Evolutionary conservation across 495 filamentous ascomycete genomes (phyloP).

Genomic region (Aspergillus saccharolyticus): DNA sequence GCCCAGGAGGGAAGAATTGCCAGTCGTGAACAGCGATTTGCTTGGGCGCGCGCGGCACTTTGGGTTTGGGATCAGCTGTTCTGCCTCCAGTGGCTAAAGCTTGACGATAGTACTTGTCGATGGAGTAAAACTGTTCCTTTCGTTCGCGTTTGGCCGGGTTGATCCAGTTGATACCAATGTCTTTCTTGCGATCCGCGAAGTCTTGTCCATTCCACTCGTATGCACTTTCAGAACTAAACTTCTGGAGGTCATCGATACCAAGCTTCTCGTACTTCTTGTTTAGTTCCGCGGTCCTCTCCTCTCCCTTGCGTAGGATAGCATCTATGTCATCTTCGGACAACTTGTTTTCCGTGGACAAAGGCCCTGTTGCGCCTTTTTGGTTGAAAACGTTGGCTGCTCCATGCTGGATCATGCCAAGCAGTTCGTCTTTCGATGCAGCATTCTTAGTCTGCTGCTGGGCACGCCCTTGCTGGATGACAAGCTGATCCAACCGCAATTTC

Average conservation of each 20-base stretch:
- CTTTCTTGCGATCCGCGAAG: constrained; percentile 85
- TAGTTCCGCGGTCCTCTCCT: constrained; percentile 81
- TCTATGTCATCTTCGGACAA: constrained; percentile 87
- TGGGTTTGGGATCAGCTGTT: constrained; percentile 83
- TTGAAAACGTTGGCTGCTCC: constrained; percentile 93
- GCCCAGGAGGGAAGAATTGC: constrained; percentile 84
- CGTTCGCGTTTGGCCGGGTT: constrained; percentile 97
- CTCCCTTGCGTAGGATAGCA: constrained; percentile 75
- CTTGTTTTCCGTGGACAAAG: constrained; percentile 51
- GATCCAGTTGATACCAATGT: constrained; percentile 95
- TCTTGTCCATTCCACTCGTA: constrained; percentile 99
- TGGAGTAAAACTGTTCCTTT: constrained; percentile 96
- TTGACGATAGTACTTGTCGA: constrained; percentile 97
- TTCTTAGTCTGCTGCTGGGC: constrained; percentile 86
- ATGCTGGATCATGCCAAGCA: constrained; percentile 97
- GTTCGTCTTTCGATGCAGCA: constrained; percentile 87
- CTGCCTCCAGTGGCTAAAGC: constrained; percentile 81
- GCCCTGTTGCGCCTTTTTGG: constrained; percentile 54
- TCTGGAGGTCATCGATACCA: constrained; percentile 97
- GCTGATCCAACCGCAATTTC: constrained; percentile 92
- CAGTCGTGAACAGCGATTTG: constrained; percentile 91
- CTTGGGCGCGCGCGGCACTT: constrained; percentile 92
- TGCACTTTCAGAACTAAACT: constrained; percentile 92
- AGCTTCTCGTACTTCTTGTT: constrained; percentile 94
- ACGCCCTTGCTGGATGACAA: constrained; percentile 99